Conservation (phyloP, 1,284 basidiomycete species). For the Volvariella surrecta region DNA sequence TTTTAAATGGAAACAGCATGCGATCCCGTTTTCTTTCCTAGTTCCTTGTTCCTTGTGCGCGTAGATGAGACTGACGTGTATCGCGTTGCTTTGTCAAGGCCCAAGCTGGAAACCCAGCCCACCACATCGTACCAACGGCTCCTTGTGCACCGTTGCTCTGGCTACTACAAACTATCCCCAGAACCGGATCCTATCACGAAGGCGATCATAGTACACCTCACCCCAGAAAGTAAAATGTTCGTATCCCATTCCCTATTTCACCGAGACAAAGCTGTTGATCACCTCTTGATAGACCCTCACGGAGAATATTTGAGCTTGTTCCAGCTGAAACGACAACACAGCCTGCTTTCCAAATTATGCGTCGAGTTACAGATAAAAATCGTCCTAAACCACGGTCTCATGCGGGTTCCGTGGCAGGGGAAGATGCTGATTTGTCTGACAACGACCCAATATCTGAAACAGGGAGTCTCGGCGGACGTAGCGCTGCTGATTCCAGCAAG, state of each 20-base stretch:
- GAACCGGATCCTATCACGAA: constrained; percentile 62
- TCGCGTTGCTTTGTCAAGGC: not conserved
- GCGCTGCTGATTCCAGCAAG: constrained; percentile 51
- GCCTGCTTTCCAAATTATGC: constrained; percentile 80
- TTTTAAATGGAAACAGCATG: not conserved
- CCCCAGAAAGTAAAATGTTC: constrained; percentile 65
- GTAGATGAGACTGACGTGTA: constrained; percentile 5
- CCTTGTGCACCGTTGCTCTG: constrained; percentile 73
- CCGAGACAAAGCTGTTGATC: not conserved
- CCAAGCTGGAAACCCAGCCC: constrained; percentile 17
- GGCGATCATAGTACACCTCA: constrained; percentile 45
- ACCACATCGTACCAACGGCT: constrained; percentile 73
- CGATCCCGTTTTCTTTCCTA: not conserved
- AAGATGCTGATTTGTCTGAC: constrained; percentile 69
- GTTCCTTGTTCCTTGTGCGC: not conserved
- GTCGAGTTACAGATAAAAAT: constrained; percentile 44
- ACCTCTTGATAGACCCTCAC: constrained; percentile 42
- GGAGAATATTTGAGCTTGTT: constrained; percentile 67
- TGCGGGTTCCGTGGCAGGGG: constrained; percentile 57
- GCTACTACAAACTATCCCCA: constrained; percentile 62
- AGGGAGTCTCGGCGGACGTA: constrained; percentile 64
- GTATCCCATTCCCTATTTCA: constrained; percentile 14
- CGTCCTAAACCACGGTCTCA: constrained; percentile 49
- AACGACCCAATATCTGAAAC: constrained; percentile 62
- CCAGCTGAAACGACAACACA: constrained; percentile 60